Base-by-base conservation (phyloP, 306 rosid genomes). In the Casuarina glauca region DNA sequence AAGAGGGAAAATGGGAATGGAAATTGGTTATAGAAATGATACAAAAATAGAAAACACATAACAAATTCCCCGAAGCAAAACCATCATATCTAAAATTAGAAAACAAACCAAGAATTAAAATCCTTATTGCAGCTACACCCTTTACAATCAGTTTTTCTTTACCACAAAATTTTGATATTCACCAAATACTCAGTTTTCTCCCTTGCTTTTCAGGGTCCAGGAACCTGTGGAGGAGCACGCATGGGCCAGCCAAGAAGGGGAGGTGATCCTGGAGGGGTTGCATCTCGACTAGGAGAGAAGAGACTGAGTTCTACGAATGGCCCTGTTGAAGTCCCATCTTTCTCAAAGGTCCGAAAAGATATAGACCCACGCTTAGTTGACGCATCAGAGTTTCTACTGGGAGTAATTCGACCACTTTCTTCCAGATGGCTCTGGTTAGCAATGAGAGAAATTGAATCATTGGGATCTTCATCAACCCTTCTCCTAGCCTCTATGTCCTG, bases 271-370 rank as follows among this genome's bases (percentile, higher is more conserved):
- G 91, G 93, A 19, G 96, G 96, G 60, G 91, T 75, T 46, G 70
- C 87, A 69, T 87, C 91, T 54, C 64, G 86, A 82, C 96, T 90
- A 15, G 97, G 95, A 74, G 98, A 95, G 80, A 95, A 92, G 48
- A 92, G 97, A 79, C 98, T 95, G 16, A 95, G 83, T 75, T 95
- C 98, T 75, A 95, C 97, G 84, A 89, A 95, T 77, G 93, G 73
- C 60, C 88, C 95, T 35, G 91, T 84, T 43, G 96, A 86, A 77
- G 91, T 69, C 61, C 83, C 93, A 83, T 84, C 92, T 52, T 84
- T 92, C 39, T 79, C 93, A 52, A 83, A 67, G 51, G 98, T 81
- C 57, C 93, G 85, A 74, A 94, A 92, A 49, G 98, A 94, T 78
- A 94, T 92, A 1, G 98, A 94, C 50, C 97, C 98, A 41, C 93